A percentile compares a stretch with the other conserved stretches of the same genome.
Evolutionary conservation across 352 stramenopile genomes (phyloP).

Genomic region (Blastocystis sp.): DNA sequence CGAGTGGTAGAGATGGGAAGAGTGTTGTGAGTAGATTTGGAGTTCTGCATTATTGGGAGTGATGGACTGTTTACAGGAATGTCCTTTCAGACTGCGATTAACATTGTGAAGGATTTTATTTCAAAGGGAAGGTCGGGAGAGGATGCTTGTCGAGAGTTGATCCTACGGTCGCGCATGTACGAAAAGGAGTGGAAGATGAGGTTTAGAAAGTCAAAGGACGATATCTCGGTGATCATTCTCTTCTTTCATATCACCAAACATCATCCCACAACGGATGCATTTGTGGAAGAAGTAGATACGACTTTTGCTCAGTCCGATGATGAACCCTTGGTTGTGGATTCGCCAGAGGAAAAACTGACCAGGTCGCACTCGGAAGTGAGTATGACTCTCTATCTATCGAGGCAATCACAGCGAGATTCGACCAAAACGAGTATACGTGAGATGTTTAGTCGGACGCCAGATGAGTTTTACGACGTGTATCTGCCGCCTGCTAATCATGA

Average conservation of each 20-base stretch:
- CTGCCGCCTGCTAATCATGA: neutral
- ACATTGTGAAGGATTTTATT: constrained; percentile 44
- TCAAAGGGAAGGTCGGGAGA: neutral
- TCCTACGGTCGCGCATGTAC: neutral
- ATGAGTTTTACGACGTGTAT: neutral
- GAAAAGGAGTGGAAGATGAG: neutral
- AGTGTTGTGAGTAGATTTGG: neutral
- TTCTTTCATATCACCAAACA: constrained; percentile 23
- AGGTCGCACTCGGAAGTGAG: neutral
- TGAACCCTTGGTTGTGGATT: neutral
- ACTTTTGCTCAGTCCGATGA: neutral
- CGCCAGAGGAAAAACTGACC: neutral
- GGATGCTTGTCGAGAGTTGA: constrained; percentile 21
- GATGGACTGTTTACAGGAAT: constrained; percentile 23
- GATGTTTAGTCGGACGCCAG: neutral
- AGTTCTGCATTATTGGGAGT: constrained; percentile 44
- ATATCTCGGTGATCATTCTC: constrained; percentile 58
- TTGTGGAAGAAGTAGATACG: neutral
- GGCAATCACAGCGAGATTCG: neutral
- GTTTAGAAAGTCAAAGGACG: constrained; percentile 26
- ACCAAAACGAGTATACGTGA: neutral
- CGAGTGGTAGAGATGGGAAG: neutral
- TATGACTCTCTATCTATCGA: neutral
- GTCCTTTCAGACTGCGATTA: constrained; percentile 38
- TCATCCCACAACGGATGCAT: neutral